Evolutionary conservation across 148 eudicot genomes (phyloP), one percentile per base, ranked within the genome.

Genomic region (Rhododendron kiyosumense): DNA sequence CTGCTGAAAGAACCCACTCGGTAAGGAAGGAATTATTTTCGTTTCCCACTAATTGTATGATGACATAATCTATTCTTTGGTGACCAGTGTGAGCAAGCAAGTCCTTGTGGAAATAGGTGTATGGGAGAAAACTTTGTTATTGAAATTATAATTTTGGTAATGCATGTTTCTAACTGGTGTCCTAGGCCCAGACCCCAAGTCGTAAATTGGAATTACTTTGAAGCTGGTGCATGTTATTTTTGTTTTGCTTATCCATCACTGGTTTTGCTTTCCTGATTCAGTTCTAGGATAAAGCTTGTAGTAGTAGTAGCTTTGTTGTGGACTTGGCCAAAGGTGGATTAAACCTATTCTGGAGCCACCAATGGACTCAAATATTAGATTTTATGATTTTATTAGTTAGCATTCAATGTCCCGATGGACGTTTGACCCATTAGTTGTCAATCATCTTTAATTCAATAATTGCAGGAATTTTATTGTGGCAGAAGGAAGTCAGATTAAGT

Each of bases 271-370:
- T 45, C 51, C 45, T 36, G 18, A 34, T 61, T 32, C 26, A 61
- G 30, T 61, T 22, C 6, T 41, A 82, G 20, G 54, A 24, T 26
- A 5, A 43, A 41, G 80, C 49, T 77, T 41, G 43, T 77, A 17
- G 80, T 36, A 41, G 65, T 17, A 15, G 26, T 9, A 18, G 79
- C 3, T 41, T 36, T 18, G 13, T 43, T 38, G 24, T 41, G 80
- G 45, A 41, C 80, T 77, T 77, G 18, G 79, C 51, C 26, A 22
- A 77, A 77, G 80, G 80, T 41, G 46, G 51, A 77, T 77, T 77
- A 36, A 77, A 38, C 48, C 51, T 77, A 17, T 20, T 41, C 28
- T 41, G n/a, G 51, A 41, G 32, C 36, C 57, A 54, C 48, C 8
- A 43, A 43, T 52, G 14, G 78, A 26, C 36, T 63, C 18, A 2